A percentile compares a stretch with the other conserved stretches of the same genome.
These are phyloP conservation scores for Flammula alnicola DNA, from an alignment of 1,284 basidiomycete species.

Conservation along the genomic window DNA sequence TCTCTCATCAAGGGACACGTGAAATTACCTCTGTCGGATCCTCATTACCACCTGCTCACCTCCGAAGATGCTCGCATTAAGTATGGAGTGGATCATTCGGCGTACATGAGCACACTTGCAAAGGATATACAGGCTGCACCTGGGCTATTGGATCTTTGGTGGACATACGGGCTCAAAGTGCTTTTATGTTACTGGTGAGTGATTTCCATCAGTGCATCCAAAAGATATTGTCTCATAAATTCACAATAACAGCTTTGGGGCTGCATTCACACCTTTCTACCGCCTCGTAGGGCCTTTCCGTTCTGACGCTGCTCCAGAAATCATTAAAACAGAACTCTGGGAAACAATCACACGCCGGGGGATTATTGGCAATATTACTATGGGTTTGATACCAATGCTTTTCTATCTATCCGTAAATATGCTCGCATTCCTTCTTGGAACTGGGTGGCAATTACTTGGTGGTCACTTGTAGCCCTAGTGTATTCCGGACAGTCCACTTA, in stretches of 20 bases:
- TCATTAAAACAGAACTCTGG: conserved; percentile 65
- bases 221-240: too few species aligned
- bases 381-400: conserved; percentile 64
- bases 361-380: conserved; percentile 57
- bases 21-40: conserved; percentile 47
- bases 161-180: conserved; percentile 57
- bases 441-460: conserved; percentile 15
- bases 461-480: conserved; percentile 1
- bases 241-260: conserved; percentile 54
- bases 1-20: conserved; percentile 52
- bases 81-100: conserved; percentile 61
- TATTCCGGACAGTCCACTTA: too few species aligned
- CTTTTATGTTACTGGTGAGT: conserved; percentile 60
- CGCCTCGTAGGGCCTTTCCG: conserved; percentile 61
- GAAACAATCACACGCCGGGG: conserved; percentile 66
- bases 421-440: conserved; percentile 11
- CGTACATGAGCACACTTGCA: conserved; percentile 65
- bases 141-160: conserved; percentile 50
- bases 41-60: conserved; percentile 64
- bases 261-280: conserved; percentile 68
- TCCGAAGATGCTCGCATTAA: conserved; percentile 59
- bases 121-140: conserved; percentile 66
- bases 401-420: conserved; percentile 44
- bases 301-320: conserved; percentile 41
- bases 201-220: background rate